Percentiles rank a stretch among this genome's conserved stretches.
These are phyloP conservation scores for Aspergillus coremiiformis DNA, from an alignment of 495 filamentous ascomycete species.

Conservation along the genomic window DNA sequence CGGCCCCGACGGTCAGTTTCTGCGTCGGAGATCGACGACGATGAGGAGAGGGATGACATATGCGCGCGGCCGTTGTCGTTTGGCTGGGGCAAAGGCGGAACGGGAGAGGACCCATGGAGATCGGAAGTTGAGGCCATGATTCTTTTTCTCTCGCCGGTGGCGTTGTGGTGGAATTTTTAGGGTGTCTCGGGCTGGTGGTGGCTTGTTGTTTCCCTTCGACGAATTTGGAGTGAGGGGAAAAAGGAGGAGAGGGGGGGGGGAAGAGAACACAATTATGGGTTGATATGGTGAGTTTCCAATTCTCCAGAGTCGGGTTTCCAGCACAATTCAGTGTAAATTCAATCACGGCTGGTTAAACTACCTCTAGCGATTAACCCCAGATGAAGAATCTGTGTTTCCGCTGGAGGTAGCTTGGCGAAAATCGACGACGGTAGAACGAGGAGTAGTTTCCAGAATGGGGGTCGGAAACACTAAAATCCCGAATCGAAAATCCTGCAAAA, in stretches of 20 bases:
- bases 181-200: slow-evolving; percentile 9
- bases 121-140: slow-evolving; percentile 37
- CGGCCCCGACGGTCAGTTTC: slow-evolving; percentile 39
- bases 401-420: slow-evolving; percentile 36
- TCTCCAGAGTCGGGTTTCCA: neutral
- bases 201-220: neutral
- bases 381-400: slow-evolving; percentile 36
- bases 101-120: slow-evolving; percentile 33
- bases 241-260: no score
- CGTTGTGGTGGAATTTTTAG: slow-evolving; percentile 14
- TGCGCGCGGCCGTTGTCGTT: slow-evolving; percentile 39
- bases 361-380: slow-evolving; percentile 41
- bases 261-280: neutral
- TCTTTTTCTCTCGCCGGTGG: slow-evolving; percentile 15
- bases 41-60: slow-evolving; percentile 38
- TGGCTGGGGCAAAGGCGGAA: slow-evolving; percentile 38
- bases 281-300: slow-evolving; percentile 2
- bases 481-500: neutral
- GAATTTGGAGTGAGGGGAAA: no score
- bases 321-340: slow-evolving; percentile 4
- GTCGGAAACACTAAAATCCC: slow-evolving; percentile 1
- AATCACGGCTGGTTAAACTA: slow-evolving; percentile 27
- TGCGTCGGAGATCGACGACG: slow-evolving; percentile 43
- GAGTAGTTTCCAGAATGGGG: slow-evolving; percentile 8
- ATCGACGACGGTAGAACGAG: slow-evolving; percentile 5